phyloP scores from a whole-genome alignment of 331 rosid species.

The Rosa hybrid region DNA sequence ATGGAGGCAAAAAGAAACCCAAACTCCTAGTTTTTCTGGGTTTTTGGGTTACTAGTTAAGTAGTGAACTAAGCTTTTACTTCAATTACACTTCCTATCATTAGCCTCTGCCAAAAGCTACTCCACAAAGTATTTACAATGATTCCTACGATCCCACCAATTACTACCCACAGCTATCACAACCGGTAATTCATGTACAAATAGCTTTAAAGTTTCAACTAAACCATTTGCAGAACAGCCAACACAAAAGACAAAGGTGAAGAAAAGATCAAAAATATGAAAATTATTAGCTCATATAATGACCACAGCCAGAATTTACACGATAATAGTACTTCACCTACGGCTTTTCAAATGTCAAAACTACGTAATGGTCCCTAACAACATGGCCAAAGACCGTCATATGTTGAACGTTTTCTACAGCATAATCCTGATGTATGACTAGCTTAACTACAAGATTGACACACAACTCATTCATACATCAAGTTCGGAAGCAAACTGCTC shows the following conservation, averaged over 20 bases:
- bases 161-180: neutral
- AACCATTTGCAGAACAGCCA: neutral
- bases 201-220: neutral
- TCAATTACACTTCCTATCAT: too few relatives aligned
- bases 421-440: constrained; percentile 6
- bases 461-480: constrained; percentile 61
- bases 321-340: neutral
- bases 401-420: neutral
- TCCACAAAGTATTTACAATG: too few relatives aligned
- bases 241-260: neutral
- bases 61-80: too few relatives aligned
- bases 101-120: too few relatives aligned
- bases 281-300: neutral
- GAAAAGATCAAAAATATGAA: neutral
- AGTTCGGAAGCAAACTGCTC: constrained; percentile 92
- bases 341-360: neutral
- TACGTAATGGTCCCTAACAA: neutral
- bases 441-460: neutral
- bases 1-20: too few relatives aligned
- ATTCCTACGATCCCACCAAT: neutral
- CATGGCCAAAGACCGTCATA: neutral
- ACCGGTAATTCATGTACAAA: neutral
- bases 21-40: too few relatives aligned
- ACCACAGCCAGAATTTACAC: neutral
- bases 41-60: too few relatives aligned